These are phyloP conservation scores for Colletotrichum sp. DNA, from an alignment of 2,329 filamentous ascomycete species.

Conservation along the genomic window DNA sequence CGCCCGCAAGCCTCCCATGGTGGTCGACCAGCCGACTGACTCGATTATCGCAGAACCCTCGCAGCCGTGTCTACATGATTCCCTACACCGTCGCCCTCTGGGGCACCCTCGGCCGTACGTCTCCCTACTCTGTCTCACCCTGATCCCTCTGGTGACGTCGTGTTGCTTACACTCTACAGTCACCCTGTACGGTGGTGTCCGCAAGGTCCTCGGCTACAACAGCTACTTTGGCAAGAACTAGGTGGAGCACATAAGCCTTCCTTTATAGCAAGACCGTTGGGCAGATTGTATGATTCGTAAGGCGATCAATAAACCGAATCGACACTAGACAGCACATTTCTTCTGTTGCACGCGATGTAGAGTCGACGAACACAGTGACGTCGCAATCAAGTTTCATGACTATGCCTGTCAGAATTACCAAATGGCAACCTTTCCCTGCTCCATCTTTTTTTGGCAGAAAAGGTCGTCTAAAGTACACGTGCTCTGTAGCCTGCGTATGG, in stretches of 20 bases:
- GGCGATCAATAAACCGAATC: constrained; percentile 12
- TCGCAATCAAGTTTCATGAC: neutral
- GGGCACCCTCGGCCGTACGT: constrained; percentile 67
- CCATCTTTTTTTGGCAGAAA: neutral
- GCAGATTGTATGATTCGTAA: constrained; percentile 14
- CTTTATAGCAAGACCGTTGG: neutral
- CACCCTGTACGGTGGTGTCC: constrained; percentile 74
- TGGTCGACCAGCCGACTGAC: constrained; percentile 1
- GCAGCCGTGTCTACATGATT: constrained; percentile 68
- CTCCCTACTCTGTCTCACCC: neutral
- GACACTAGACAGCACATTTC: neutral
- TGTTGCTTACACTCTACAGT: constrained; percentile 40
- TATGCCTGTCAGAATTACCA: constrained; percentile 2
- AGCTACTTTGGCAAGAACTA: constrained; percentile 72
- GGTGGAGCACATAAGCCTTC: constrained; percentile 10
- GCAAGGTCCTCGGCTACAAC: constrained; percentile 79
- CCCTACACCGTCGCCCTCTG: constrained; percentile 73
- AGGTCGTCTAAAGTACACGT: constrained; percentile 15
- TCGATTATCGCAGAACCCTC: constrained; percentile 56
- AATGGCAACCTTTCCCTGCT: neutral
- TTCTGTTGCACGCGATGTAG: neutral
- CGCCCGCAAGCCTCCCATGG: neutral
- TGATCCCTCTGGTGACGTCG: neutral
- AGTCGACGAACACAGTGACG: neutral
- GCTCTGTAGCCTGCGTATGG: neutral